Base-by-base conservation (phyloP, 129 eudicot species). In the Lactuca saligna region DNA sequence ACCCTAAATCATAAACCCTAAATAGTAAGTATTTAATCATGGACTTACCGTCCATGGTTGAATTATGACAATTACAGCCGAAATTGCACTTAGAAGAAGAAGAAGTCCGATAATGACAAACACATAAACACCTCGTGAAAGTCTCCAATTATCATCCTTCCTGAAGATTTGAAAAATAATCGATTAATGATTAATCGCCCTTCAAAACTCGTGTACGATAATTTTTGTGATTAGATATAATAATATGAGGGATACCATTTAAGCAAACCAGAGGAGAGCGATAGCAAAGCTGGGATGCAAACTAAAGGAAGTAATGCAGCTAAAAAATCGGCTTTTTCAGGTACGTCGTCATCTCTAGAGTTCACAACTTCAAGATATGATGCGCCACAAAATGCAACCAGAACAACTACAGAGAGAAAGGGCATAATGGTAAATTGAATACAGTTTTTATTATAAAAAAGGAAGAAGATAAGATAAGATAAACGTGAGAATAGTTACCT, bases 231-330 rank as follows among this genome's bases (percentile, higher is more conserved):
- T 46, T 46, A 1, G 15, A 3, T 10, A 42, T 8, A 42, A 42
- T 8, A 42, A 42, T 42, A 8, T 8, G 49, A 42, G 49, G 9
- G 14, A 42, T 46, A 90, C 99, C 99, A 94, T 79, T 94, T 94
- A 58, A 90, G 85, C 78, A 94, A 78, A 69, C 99, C 99, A 69
- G 96, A 79, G 67, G 82, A 83, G 51, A 94, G 86, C 57, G 94
- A 90, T 16, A 94, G 84, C 51, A 94, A 54, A 32, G 99, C 99
- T 4, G 99, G 99, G 56, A 94, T 87, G 85, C 99, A 90, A 70
- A 94, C 81, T 81, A 94, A 84, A 3, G 97, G 99, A 74, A 94
- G 99, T 65, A 94, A 81, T n/a, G 99, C 95, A 65, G 99, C 97
- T 10, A 94, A 89, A 63, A 94, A 94, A 82, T 94, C 99, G 25